Evolutionary conservation across 371 early-diverging fungal genomes (phyloP), one percentile per base, ranked within the genome.

Genomic region (Funneliformis caledonium): DNA sequence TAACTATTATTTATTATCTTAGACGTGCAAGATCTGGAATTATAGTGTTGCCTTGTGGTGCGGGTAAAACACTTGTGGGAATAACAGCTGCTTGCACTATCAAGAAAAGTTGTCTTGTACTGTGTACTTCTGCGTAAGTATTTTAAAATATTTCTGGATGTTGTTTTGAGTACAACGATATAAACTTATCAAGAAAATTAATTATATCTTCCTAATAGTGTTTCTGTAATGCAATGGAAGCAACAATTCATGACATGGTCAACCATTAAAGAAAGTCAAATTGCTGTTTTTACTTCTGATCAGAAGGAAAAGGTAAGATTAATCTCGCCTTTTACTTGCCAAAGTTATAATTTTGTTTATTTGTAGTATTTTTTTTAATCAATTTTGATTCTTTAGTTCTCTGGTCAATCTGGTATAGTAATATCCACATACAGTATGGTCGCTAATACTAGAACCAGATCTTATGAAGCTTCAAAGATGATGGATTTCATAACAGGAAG

Each of bases 361-460:
- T 9, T 47, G 26, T 26, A 26, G 26, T 26, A 31, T 73, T 33
- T 22, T 19, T 31, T 73, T 12, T 22, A 10, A n/a, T n/a, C 6
- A 10, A 64, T 61, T 31, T 67, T 47, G 37, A 37, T 26, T 14
- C 26, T 22, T 1, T 82, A 89, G 86, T 97, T 97, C 80, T 85
- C 88, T 45, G 95, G 95, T 48, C 93, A 94, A 47, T 90, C 97
- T 1, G 98, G 99, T 67, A 94, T 99, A 69, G 92, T 99, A 37
- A 95, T 99, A 12, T 97, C 98, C 8, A 99, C 99, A 0, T 99
- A 98, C 85, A 95, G 97, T 4, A 99, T 99, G 99, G 93, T 99
- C 37, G 95, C 99, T 43, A 96, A 95, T 85, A 93, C 93, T 19
- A 95, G 98, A 31, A 97, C 98, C 83, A 92, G 99, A 64, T 97